Evolutionary conservation across 129 eudicot genomes (phyloP).

Genomic region (Helianthus tuberosus): DNA sequence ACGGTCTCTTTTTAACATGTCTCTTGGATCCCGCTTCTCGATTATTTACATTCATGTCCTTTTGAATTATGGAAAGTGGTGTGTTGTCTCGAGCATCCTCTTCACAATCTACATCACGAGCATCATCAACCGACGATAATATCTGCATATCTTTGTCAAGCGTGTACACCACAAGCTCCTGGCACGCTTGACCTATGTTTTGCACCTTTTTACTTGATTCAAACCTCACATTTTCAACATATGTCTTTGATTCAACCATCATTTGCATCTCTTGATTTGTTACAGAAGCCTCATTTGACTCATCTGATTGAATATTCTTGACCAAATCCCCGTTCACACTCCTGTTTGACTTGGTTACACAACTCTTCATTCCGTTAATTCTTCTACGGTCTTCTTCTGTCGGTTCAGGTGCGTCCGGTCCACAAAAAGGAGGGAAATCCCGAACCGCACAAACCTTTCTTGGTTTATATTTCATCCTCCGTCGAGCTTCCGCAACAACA

Average conservation of each 20-base stretch:
- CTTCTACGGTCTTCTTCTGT: conserved; percentile 40
- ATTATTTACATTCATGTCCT: conserved; percentile 16
- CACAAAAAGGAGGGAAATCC: conserved; percentile 87
- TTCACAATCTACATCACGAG: conserved; percentile 3
- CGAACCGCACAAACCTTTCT: conserved; percentile 76
- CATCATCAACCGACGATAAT: conserved; percentile 30
- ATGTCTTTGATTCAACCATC: conserved; percentile 26
- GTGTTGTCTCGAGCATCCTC: conserved; percentile 20
- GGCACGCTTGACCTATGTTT: conserved; percentile 28
- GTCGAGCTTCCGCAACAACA: conserved; percentile 16
- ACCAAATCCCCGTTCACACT: conserved; percentile 2
- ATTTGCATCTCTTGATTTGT: conserved; percentile 18
- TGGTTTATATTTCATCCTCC: conserved; percentile 40
- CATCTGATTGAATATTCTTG: background rate
- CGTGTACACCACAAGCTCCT: conserved; percentile 39
- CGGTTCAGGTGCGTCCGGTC: conserved; percentile 42
- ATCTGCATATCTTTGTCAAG: conserved; percentile 20
- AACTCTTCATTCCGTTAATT: conserved; percentile 29
- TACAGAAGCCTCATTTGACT: background rate
- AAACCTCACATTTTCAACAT: conserved; percentile 22
- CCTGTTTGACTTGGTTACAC: conserved; percentile 9
- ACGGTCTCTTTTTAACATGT: conserved; percentile 18
- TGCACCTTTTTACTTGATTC: conserved; percentile 20
- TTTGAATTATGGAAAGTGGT: conserved; percentile 24
- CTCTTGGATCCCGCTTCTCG: conserved; percentile 28